Conservation (phyloP, 345 rosid species). For the Euclidium syriacum region DNA sequence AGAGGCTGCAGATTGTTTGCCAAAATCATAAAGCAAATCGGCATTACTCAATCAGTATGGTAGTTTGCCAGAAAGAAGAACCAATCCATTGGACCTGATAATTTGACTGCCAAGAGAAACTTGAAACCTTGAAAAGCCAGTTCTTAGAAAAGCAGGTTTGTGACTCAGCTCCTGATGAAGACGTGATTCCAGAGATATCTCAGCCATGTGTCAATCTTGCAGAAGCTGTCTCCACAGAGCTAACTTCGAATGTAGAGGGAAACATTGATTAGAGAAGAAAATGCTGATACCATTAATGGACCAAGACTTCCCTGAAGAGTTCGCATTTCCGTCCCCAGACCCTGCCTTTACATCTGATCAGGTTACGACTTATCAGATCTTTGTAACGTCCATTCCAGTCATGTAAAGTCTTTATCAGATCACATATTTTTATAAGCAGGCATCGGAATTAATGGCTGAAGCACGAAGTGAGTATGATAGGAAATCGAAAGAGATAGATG, state of each 20-base stretch:
- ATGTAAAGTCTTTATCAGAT: no score
- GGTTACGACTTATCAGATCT: no score
- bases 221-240: background rate
- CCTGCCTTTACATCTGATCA: slow-evolving; percentile 5
- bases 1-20: background rate
- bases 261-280: no score
- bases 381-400: no score
- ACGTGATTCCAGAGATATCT: background rate
- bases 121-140: no score
- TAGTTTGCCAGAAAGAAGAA: no score
- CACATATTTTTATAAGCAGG: background rate
- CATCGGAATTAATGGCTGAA: slow-evolving; percentile 9
- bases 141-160: no score
- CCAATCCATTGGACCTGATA: no score
- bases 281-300: background rate
- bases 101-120: no score
- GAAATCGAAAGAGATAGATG: slow-evolving; percentile 10
- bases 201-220: background rate
- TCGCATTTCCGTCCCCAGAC: background rate
- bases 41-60: no score
- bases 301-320: background rate
- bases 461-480: background rate
- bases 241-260: background rate
- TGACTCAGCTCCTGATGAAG: no score
- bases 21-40: background rate